phyloP scores from a whole-genome alignment of 768 basidiomycete genomes.

The Pisolithus orientalis region DNA sequence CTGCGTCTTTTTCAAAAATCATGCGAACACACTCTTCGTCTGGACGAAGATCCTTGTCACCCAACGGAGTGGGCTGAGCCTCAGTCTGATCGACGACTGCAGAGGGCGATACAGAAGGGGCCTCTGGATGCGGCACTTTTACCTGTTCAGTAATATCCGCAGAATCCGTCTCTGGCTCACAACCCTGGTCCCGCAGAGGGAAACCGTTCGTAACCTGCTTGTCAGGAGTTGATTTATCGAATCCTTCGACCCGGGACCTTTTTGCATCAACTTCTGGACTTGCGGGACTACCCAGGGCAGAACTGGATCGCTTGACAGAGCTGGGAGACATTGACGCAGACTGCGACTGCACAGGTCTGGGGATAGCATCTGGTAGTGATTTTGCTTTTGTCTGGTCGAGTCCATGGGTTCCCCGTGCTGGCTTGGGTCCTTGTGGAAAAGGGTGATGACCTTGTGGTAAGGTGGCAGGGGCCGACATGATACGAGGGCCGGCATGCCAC shows the following conservation, averaged over 20 bases:
- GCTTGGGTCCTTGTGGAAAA: conserved; percentile 1
- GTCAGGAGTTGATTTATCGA: not conserved
- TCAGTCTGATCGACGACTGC: not conserved
- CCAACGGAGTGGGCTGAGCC: not conserved
- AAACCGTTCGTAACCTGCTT: not conserved
- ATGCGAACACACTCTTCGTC: conserved; percentile 36
- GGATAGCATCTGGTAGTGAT: not conserved
- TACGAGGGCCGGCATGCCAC: conserved; percentile 1
- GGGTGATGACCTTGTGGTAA: conserved; percentile 1
- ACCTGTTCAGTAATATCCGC: not conserved
- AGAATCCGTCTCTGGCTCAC: not conserved
- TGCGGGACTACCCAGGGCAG: conserved; percentile 4
- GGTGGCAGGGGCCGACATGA: conserved; percentile 1
- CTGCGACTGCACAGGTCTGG: not conserved
- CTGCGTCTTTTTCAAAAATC: conserved; percentile 29
- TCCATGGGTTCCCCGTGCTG: not conserved
- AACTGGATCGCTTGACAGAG: conserved; percentile 13
- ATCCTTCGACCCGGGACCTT: conserved; percentile 15
- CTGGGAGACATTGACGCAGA: not conserved
- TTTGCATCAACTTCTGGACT: conserved; percentile 11
- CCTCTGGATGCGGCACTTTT: not conserved
- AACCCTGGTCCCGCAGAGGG: not conserved
- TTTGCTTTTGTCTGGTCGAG: not conserved
- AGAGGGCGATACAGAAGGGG: not conserved
- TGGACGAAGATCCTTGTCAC: conserved; percentile 28